Evolutionary conservation across 1,284 basidiomycete genomes (phyloP).

Genomic region (Exsudoporus floridanus): DNA sequence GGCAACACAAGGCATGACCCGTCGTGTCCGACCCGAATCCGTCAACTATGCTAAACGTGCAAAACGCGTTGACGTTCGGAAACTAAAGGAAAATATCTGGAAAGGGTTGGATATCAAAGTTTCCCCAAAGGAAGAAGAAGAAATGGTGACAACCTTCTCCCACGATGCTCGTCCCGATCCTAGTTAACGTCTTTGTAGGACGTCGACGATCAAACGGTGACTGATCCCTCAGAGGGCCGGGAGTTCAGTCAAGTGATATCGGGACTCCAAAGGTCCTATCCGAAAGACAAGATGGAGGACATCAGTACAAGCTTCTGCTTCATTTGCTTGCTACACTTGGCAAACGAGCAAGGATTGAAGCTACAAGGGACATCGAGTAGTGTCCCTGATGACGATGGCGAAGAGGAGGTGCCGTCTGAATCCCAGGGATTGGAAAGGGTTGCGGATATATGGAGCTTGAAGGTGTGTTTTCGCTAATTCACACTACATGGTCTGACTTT

Average conservation of each 20-base stretch:
- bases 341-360: slow-evolving; percentile 91
- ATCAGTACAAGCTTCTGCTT: slow-evolving; percentile 99
- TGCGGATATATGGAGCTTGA: slow-evolving; percentile 75
- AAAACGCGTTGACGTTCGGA: slow-evolving; percentile 95
- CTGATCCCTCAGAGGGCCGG: slow-evolving; percentile 66
- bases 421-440: slow-evolving; percentile 43
- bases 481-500: slow-evolving; percentile 1
- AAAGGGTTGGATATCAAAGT: slow-evolving; percentile 80
- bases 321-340: slow-evolving; percentile 93
- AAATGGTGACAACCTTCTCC: slow-evolving; percentile 51
- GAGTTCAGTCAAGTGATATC: slow-evolving; percentile 85
- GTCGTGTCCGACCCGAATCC: slow-evolving; percentile 81
- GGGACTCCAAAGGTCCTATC: slow-evolving; percentile 80
- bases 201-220: slow-evolving; percentile 50
- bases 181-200: slow-evolving; percentile 43
- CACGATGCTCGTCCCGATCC: background rate
- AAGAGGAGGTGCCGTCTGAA: slow-evolving; percentile 26
- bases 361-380: slow-evolving; percentile 50
- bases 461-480: slow-evolving; percentile 46
- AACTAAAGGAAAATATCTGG: slow-evolving; percentile 99
- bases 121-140: slow-evolving; percentile 39
- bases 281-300: slow-evolving; percentile 92
- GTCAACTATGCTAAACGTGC: slow-evolving; percentile 97
- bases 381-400: slow-evolving; percentile 25
- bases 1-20: slow-evolving; percentile 75